Evolutionary conservation across 371 early-diverging fungal genomes (phyloP).

Genomic region (Quaeritorhiza haematococci): DNA sequence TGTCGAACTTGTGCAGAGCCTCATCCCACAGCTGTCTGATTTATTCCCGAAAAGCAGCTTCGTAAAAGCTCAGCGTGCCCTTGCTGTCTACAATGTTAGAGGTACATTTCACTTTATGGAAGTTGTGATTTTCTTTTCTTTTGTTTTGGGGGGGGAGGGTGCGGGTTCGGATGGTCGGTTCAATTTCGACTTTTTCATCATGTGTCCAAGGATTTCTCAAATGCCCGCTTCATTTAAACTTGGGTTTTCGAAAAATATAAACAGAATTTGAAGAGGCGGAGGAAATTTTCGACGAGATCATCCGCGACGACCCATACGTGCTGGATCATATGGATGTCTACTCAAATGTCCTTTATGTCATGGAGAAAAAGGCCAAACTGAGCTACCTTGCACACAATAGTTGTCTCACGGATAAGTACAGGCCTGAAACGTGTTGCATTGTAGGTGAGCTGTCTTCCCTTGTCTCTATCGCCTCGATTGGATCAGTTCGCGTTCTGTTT

Average conservation of each 20-base stretch:
- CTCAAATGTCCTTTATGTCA: constrained; percentile 85
- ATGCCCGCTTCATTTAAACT: too few species aligned
- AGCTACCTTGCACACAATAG: constrained; percentile 76
- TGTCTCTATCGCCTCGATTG: too few species aligned
- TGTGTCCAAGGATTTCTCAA: too few species aligned
- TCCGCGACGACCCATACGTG: constrained; percentile 62
- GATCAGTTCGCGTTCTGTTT: neutral
- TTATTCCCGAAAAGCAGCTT: constrained; percentile 7
- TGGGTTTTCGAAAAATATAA: too few species aligned
- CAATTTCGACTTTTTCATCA: too few species aligned
- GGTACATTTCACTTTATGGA: constrained; percentile 7
- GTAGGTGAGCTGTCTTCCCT: constrained; percentile 45
- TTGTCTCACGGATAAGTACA: constrained; percentile 68
- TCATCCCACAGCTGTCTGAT: neutral
- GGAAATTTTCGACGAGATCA: constrained; percentile 63
- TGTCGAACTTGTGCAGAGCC: neutral
- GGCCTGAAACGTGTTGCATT: constrained; percentile 86
- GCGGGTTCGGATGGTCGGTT: too few species aligned
- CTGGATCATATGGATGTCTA: constrained; percentile 82
- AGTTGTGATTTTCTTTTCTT: too few species aligned
- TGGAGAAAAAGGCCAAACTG: constrained; percentile 64
- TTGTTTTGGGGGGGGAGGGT: too few species aligned
- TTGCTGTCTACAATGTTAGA: constrained; percentile 13
- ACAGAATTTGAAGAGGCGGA: constrained; percentile 70
- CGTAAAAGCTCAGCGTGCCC: constrained; percentile 3